phyloP scores from a whole-genome alignment of 2,329 filamentous ascomycete genomes.

The Knoxdaviesia capensis region DNA sequence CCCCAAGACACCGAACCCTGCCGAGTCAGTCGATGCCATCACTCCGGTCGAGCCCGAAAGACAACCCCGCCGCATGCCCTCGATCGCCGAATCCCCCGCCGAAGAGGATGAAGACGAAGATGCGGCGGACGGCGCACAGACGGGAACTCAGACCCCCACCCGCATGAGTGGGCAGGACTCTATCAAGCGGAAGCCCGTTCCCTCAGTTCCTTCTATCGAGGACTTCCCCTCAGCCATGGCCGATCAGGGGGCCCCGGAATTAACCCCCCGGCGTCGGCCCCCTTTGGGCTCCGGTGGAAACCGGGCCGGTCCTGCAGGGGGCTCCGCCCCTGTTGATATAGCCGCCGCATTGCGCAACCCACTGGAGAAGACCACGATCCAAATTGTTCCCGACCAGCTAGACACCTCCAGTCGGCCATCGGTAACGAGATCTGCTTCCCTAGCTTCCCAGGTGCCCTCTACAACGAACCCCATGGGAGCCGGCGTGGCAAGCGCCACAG shows the following conservation, averaged over 20 bases:
- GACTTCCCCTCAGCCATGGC: not conserved
- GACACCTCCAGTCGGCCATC: not conserved
- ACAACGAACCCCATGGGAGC: not conserved
- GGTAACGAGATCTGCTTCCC: too few species aligned
- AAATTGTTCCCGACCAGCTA: slow-evolving; percentile 2
- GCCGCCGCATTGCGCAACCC: not conserved
- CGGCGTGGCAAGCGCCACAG: not conserved
- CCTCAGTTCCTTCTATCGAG: not conserved
- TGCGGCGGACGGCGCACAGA: too few species aligned
- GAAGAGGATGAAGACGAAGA: not conserved
- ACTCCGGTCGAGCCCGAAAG: not conserved
- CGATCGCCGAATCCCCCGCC: not conserved
- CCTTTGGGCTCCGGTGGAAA: too few species aligned
- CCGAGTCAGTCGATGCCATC: not conserved
- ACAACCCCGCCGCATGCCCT: not conserved
- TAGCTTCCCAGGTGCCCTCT: not conserved
- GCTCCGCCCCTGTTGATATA: not conserved
- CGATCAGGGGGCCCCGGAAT: not conserved
- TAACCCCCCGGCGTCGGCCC: too few species aligned
- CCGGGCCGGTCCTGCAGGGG: too few species aligned
- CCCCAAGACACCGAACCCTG: not conserved
- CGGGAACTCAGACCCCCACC: not conserved
- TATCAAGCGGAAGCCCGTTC: slow-evolving; percentile 2
- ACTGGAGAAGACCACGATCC: slow-evolving; percentile 1
- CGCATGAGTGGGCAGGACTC: slow-evolving; percentile 1